Evolutionary conservation across 2,329 filamentous ascomycete genomes (phyloP).

Genomic region (Tolypocladium ovalisporum): DNA sequence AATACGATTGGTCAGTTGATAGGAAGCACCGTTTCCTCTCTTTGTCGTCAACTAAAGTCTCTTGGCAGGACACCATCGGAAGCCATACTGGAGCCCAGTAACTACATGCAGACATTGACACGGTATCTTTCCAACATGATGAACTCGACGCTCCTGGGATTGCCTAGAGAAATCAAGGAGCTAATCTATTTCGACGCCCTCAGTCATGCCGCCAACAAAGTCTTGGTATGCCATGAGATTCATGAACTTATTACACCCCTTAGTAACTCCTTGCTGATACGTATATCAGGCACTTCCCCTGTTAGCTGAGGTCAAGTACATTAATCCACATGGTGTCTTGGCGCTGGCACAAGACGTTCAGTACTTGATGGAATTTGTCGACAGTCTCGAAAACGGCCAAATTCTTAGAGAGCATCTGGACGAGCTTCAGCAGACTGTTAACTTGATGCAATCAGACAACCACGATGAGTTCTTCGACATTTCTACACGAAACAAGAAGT

Average conservation of each 20-base stretch:
- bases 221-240: slow-evolving; percentile 42
- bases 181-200: slow-evolving; percentile 96
- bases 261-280: slow-evolving; percentile 6
- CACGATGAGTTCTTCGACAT: slow-evolving; percentile 97
- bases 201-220: slow-evolving; percentile 78
- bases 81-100: slow-evolving; percentile 55
- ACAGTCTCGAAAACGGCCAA: slow-evolving; percentile 70
- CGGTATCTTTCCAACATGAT: slow-evolving; percentile 92
- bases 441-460: slow-evolving; percentile 77
- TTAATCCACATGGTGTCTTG: slow-evolving; percentile 76
- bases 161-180: slow-evolving; percentile 94
- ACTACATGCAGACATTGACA: slow-evolving; percentile 92
- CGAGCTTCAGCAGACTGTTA: slow-evolving; percentile 85
- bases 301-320: slow-evolving; percentile 67
- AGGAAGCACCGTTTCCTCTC: no score
- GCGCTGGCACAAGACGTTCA: slow-evolving; percentile 74
- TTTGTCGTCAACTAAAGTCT: slow-evolving; percentile 14
- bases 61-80: no score
- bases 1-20: slow-evolving; percentile 70
- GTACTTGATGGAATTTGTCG: slow-evolving; percentile 78
- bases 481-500: slow-evolving; percentile 81
- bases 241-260: no score
- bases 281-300: slow-evolving; percentile 57
- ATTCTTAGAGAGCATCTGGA: slow-evolving; percentile 83
- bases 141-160: slow-evolving; percentile 81